A percentile compares a stretch with the other conserved stretches of the same genome.
These are phyloP conservation scores for Hibiscus tridactylites DNA, from an alignment of 345 rosid species.

Conservation along the genomic window DNA sequence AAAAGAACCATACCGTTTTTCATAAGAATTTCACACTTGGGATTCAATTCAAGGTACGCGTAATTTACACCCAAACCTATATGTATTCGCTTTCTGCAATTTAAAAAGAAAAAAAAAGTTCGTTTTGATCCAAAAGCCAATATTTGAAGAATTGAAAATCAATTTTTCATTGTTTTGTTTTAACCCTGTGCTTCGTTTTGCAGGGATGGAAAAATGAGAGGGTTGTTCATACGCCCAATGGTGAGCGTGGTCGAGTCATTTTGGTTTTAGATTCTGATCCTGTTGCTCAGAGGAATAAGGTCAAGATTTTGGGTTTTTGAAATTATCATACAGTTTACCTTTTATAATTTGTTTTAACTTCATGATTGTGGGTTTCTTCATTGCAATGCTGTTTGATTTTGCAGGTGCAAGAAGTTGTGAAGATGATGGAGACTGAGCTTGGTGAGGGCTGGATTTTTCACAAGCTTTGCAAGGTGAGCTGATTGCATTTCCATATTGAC, in stretches of 20 bases:
- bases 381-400: background rate
- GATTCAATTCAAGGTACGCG: conserved; percentile 56
- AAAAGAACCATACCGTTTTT: conserved; percentile 55
- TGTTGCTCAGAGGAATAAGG: conserved; percentile 63
- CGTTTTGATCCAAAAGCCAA: background rate
- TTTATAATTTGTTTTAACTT: background rate
- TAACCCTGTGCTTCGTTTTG: background rate
- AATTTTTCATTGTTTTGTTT: background rate
- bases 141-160: background rate
- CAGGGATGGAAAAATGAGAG: conserved; percentile 71
- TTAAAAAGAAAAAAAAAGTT: too few relatives aligned
- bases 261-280: conserved; percentile 49
- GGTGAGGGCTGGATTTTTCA: conserved; percentile 79
- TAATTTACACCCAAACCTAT: background rate
- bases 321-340: background rate
- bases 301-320: conserved; percentile 5
- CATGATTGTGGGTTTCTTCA: conserved; percentile 2
- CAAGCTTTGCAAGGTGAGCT: conserved; percentile 55
- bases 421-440: conserved; percentile 78
- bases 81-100: background rate
- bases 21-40: conserved; percentile 67
- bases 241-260: conserved; percentile 36
- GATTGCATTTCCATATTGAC: background rate
- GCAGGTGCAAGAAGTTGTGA: conserved; percentile 69
- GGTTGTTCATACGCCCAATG: conserved; percentile 27